A percentile compares a stretch with the other conserved stretches of the same genome.
Conservation (phyloP, 805 yeast species). For the Starmerella sirachaensis region DNA sequence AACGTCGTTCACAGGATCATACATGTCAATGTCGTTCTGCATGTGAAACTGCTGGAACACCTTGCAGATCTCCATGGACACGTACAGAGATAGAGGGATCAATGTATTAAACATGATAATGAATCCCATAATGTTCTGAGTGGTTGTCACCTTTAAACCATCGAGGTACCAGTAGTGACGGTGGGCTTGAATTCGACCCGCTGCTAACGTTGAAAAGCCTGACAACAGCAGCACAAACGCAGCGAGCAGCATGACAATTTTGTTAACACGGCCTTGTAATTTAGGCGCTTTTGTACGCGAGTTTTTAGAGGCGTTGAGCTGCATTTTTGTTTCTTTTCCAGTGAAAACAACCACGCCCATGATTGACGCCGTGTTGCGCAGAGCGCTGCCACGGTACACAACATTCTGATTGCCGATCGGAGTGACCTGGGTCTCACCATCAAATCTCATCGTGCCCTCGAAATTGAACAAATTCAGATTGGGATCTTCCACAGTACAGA, state of each 20-base stretch:
- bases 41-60: slow-evolving; percentile 70
- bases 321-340: slow-evolving; percentile 90
- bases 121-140: slow-evolving; percentile 88
- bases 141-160: slow-evolving; percentile 65
- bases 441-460: slow-evolving; percentile 48
- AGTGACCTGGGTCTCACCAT: slow-evolving; percentile 26
- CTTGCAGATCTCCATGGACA: slow-evolving; percentile 91
- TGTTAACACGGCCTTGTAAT: slow-evolving; percentile 68
- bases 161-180: slow-evolving; percentile 55
- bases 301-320: slow-evolving; percentile 86
- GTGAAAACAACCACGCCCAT: slow-evolving; percentile 87
- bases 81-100: slow-evolving; percentile 88
- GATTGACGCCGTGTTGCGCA: slow-evolving; percentile 88
- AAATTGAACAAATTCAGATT: slow-evolving; percentile 82
- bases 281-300: slow-evolving; percentile 92
- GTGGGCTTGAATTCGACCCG: slow-evolving; percentile 31
- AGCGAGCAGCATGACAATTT: slow-evolving; percentile 81
- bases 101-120: slow-evolving; percentile 94
- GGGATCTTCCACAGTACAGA: slow-evolving; percentile 73
- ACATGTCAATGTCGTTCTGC: slow-evolving; percentile 92
- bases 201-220: slow-evolving; percentile 71
- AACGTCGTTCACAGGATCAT: slow-evolving; percentile 67
- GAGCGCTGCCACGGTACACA: slow-evolving; percentile 78
- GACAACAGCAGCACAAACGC: slow-evolving; percentile 61
- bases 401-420: slow-evolving; percentile 74